Evolutionary conservation across 495 filamentous ascomycete species (phyloP), one percentile per base, ranked within the genome.

Genomic region (Penicillium antarcticum): DNA sequence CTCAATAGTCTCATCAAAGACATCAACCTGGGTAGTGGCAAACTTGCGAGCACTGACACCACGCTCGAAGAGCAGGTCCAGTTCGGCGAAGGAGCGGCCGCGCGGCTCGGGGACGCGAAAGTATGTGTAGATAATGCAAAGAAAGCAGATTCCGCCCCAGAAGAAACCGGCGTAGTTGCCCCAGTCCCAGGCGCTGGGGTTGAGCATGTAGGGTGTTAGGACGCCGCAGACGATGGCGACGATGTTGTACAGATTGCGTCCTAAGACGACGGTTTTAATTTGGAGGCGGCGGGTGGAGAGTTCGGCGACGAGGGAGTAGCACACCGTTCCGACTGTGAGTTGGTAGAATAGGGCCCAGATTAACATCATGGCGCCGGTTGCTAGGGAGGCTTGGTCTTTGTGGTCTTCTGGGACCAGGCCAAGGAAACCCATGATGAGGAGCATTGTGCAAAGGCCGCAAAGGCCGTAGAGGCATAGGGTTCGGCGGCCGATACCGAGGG

Each of bases 131-230:
- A 89, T 67, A 47, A 89, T 80, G 66, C 85, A 89, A 32, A 82
- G 63, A 70, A 88, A 87, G 65, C 86, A 88, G 43, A 83, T 81
- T 0, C 83, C 86, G 8, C 79, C 85, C 86, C 85, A 92, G 75
- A 91, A 89, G 67, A 92, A 89, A n/a, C 85, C 87, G n/a, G 86
- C 76, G 51, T 80, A 88, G 55, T 87, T 87, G 40, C 78, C 71
- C 87, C 86, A 92, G 66, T 88, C 62, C 87, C 87, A 91, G 0
- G 81, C 86, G 0, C 67, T 70, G 0, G 86, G 85, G 68, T 89
- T 91, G 31, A 91, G 67, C 86, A 88, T 88, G 60, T 88, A 87
- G 0, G 86, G 85, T 0, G 87, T 89, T 4, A 92, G 61, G 12
- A 89, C 84, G 45, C 80, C 80, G 57, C 78, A 83, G 55, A 91